Base-by-base conservation (phyloP, 2,329 filamentous ascomycete genomes). In the Monilinia laxa region DNA sequence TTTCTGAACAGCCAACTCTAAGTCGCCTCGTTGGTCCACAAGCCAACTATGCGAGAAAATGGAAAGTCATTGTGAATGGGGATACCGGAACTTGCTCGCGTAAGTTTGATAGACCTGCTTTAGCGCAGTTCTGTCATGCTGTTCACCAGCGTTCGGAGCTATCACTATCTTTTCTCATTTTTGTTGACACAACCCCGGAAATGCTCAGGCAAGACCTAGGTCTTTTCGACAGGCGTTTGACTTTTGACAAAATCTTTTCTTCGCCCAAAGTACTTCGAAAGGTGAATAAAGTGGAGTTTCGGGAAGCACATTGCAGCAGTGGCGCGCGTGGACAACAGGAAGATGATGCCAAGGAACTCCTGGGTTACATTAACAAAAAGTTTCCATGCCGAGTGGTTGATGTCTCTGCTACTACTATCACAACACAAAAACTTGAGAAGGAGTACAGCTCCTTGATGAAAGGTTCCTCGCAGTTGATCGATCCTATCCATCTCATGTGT, bases 401-500 rank as follows among this genome's bases (percentile, higher is more conserved):
- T 1, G 20, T 11, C 3, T 49, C 45, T 38, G 58, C 28, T 20
- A 16, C 28, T 4, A 51, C 28, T 23, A 4, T 51, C 14, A 51
- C 9, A 9, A 51, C 28, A 6, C 45, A n/a, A 60, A 1, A 38
- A n/a, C 7, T 23, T 11, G n/a, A 35, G 45, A 28, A 51, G 1
- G 49, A 12, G n/a, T 51, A 60, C 58, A 38, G 2, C 0, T 16
- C n/a, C 4, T 38, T 60, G 0, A 60, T 60, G 2, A 60, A 38
- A 18, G 45, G 58, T 3, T 51, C 45, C 3, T 60, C 58, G 5
- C 58, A 5, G 49, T 60, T 60, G 11, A 6, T 23, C 45, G n/a
- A 51, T 18, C 28, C 58, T 5, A 23, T 60, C 2, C n/a, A 60
- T 49, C 14, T 60, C 5, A 60, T 60, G 28, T 60, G 58, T 23